Evolutionary conservation across 2,329 filamentous ascomycete species (phyloP).

Genomic region (Diatrype stigma): DNA sequence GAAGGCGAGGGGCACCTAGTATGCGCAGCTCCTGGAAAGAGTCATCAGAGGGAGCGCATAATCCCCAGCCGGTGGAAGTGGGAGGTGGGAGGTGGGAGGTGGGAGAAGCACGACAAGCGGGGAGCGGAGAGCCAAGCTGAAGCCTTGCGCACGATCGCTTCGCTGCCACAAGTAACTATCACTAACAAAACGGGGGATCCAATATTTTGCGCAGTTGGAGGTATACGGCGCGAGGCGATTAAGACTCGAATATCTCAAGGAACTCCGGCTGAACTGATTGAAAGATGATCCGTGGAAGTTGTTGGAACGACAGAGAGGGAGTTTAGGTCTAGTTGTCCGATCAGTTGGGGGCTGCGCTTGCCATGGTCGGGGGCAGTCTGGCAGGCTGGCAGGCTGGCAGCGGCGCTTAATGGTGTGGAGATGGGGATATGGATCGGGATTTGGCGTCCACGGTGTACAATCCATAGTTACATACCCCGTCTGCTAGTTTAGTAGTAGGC

Average conservation of each 20-base stretch:
- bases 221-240: background rate
- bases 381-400: slow-evolving; percentile 15
- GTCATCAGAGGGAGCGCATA: slow-evolving; percentile 21
- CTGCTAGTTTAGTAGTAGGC: no score
- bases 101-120: slow-evolving; percentile 10
- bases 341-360: slow-evolving; percentile 13
- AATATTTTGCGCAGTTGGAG: background rate
- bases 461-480: background rate
- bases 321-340: slow-evolving; percentile 10
- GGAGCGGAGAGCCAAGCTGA: slow-evolving; percentile 3
- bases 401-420: slow-evolving; percentile 27
- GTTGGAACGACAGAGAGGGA: slow-evolving; percentile 4
- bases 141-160: slow-evolving; percentile 13
- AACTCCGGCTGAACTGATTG: background rate
- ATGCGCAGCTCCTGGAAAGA: slow-evolving; percentile 17
- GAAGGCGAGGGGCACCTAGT: slow-evolving; percentile 15
- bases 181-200: background rate
- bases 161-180: background rate
- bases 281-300: background rate
- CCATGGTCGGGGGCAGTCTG: no score
- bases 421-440: slow-evolving; percentile 12
- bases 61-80: no score
- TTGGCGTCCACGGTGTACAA: slow-evolving; percentile 11
- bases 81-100: no score
- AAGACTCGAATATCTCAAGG: background rate